These are phyloP conservation scores for Grifola frondosa DNA, from an alignment of 1,284 basidiomycete species.

Conservation along the genomic window DNA sequence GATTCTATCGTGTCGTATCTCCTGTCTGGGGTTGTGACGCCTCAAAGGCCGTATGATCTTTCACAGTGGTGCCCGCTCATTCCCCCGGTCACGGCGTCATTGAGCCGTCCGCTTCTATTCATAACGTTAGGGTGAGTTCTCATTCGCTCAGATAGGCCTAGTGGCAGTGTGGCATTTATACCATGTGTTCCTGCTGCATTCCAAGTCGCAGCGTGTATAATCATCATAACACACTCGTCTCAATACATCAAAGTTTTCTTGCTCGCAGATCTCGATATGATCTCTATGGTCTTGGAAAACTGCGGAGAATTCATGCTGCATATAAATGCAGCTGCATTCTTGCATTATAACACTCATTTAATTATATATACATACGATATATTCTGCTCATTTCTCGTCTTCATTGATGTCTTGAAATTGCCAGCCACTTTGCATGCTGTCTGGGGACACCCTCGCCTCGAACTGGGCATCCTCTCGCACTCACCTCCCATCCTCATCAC, in stretches of 20 bases:
- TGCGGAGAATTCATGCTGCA: too few species aligned
- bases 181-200: too few species aligned
- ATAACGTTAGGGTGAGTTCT: constrained; percentile 65
- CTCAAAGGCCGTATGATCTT: constrained; percentile 27
- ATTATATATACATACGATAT: too few species aligned
- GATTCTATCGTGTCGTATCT: constrained; percentile 25
- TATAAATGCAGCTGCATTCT: background rate
- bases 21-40: constrained; percentile 17
- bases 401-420: constrained; percentile 1
- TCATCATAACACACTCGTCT: too few species aligned
- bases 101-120: constrained; percentile 63
- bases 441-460: constrained; percentile 84
- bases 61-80: constrained; percentile 56
- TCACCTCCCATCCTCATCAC: constrained; percentile 74
- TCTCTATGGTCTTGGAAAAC: too few species aligned
- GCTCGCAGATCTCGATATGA: too few species aligned
- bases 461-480: constrained; percentile 80
- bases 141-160: too few species aligned
- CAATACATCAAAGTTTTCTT: too few species aligned
- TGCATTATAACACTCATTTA: too few species aligned
- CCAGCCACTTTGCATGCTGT: constrained; percentile 80
- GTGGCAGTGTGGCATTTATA: too few species aligned
- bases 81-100: constrained; percentile 37
- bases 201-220: too few species aligned
- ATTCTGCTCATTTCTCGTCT: too few species aligned